Evolutionary conservation across 106 monocot species (phyloP).

Genomic region (Dendrobium chrysotoxum): DNA sequence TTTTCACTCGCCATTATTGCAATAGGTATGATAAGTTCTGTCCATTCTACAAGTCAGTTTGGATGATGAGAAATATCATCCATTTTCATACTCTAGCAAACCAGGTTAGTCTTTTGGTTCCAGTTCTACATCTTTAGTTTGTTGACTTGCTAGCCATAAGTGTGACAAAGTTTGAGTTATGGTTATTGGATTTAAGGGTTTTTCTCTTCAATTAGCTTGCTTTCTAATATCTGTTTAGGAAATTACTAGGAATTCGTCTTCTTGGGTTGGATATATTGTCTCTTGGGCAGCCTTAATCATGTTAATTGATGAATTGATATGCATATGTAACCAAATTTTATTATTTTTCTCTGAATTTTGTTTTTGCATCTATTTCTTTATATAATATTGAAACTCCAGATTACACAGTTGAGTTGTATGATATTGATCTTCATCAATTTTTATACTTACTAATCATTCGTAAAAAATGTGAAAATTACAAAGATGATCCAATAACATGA

Average conservation of each 20-base stretch:
- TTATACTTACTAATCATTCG: too few relatives aligned
- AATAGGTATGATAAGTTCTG: constrained; percentile 95
- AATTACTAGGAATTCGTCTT: background rate
- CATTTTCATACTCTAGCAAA: constrained; percentile 93
- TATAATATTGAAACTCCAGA: too few relatives aligned
- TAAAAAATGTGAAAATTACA: too few relatives aligned
- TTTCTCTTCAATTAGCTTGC: background rate
- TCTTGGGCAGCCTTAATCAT: background rate
- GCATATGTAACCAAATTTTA: too few relatives aligned
- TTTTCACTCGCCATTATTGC: background rate
- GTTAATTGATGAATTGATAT: background rate
- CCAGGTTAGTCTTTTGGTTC: constrained; percentile 49
- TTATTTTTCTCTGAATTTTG: too few relatives aligned
- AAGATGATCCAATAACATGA: too few relatives aligned
- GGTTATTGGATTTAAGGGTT: background rate
- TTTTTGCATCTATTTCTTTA: too few relatives aligned
- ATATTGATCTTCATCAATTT: too few relatives aligned
- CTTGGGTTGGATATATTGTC: background rate
- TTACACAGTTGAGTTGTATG: too few relatives aligned
- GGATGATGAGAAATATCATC: constrained; percentile 99
- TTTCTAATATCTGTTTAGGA: background rate
- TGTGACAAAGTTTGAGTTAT: too few relatives aligned
- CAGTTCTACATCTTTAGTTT: background rate
- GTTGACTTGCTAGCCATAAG: too few relatives aligned
- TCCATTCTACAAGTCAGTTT: constrained; percentile 99